A percentile compares a stretch with the other conserved stretches of the same genome.
Evolutionary conservation across 1,284 basidiomycete species (phyloP).

Genomic region (Leccinum pachyderme): DNA sequence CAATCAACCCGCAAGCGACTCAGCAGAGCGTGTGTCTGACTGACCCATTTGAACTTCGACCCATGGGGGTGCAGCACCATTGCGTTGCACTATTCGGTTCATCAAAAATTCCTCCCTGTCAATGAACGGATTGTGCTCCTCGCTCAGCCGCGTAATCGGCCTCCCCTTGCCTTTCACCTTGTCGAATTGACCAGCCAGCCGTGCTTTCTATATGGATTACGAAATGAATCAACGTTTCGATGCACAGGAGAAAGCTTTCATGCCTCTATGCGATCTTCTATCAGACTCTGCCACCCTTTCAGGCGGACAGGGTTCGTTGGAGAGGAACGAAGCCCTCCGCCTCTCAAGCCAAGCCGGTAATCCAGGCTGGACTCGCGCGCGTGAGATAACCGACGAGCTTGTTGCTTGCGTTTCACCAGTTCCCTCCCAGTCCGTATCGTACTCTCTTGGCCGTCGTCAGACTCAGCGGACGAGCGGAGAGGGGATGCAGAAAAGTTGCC

Average conservation of each 20-base stretch:
- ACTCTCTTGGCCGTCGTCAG: slow-evolving; percentile 47
- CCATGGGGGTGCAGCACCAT: slow-evolving; percentile 89
- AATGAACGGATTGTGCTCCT: slow-evolving; percentile 82
- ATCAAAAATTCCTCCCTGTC: slow-evolving; percentile 78
- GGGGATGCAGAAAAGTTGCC: slow-evolving; percentile 42
- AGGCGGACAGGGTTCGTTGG: slow-evolving; percentile 57
- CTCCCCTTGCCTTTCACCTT: slow-evolving; percentile 74
- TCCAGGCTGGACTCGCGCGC: slow-evolving; percentile 76
- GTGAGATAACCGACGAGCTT: slow-evolving; percentile 56
- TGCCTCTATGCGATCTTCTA: slow-evolving; percentile 82
- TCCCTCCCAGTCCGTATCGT: slow-evolving; percentile 52
- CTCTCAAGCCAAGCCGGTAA: slow-evolving; percentile 60
- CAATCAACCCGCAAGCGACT: slow-evolving; percentile 31
- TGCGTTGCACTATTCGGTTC: slow-evolving; percentile 85
- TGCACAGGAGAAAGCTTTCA: slow-evolving; percentile 12
- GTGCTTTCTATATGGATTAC: slow-evolving; percentile 50
- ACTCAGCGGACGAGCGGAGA: slow-evolving; percentile 20
- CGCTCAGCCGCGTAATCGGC: slow-evolving; percentile 58
- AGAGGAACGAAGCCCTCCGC: slow-evolving; percentile 29
- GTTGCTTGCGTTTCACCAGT: slow-evolving; percentile 48
- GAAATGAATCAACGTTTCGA: not conserved
- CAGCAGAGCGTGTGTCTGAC: slow-evolving; percentile 18
- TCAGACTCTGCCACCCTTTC: slow-evolving; percentile 72
- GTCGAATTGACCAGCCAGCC: slow-evolving; percentile 68
- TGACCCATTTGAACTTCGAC: slow-evolving; percentile 79